Evolutionary conservation across 257 asterid species (phyloP).

Genomic region (Solanum boliviense): DNA sequence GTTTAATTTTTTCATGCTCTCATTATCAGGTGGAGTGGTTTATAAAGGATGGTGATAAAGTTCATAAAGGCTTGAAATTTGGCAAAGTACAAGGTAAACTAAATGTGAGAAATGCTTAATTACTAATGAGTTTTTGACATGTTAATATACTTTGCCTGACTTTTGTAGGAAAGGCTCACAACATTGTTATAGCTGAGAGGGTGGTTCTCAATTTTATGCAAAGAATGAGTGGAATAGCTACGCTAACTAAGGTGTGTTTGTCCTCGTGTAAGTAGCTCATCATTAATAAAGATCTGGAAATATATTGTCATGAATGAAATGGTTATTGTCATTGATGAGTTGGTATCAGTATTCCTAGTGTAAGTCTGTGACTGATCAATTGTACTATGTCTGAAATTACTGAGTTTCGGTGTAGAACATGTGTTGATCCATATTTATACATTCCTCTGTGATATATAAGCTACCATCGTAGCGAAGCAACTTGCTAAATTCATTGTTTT

Average conservation of each 20-base stretch:
- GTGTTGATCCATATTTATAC: neutral
- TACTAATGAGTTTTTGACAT: neutral
- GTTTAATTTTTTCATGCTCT: neutral
- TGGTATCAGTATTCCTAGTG: neutral
- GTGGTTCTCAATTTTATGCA: constrained; percentile 98
- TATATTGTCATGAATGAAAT: neutral
- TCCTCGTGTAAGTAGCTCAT: neutral
- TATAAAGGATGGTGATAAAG: constrained; percentile 64
- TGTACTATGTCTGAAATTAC: neutral
- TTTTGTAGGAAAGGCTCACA: constrained; percentile 76
- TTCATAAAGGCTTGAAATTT: constrained; percentile 81
- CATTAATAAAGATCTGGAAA: neutral
- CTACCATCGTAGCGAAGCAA: neutral
- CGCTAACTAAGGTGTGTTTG: constrained; percentile 69
- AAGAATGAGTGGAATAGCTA: constrained; percentile 99
- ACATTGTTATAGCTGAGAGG: constrained; percentile 85
- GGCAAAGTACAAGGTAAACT: constrained; percentile 78
- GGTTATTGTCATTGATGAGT: neutral
- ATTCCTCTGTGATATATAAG: neutral
- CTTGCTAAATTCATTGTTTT: neutral
- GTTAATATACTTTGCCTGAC: neutral
- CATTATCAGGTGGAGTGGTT: constrained; percentile 69
- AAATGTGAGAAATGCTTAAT: neutral
- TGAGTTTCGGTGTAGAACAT: neutral
- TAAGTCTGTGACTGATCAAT: neutral